Conservation (phyloP, 352 stramenopile species). For the Pythium biforme region DNA sequence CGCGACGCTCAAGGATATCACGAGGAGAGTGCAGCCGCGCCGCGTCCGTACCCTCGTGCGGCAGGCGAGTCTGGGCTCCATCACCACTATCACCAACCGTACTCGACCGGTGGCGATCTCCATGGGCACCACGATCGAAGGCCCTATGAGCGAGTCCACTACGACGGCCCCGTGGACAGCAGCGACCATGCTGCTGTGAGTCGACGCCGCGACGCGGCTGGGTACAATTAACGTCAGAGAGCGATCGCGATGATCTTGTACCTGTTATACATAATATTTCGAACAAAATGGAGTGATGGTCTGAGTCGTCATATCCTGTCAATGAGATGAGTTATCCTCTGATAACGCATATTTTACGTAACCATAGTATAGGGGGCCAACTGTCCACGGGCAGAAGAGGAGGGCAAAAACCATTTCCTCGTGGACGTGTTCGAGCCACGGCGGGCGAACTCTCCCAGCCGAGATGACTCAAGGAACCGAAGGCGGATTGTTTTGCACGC, state of each 20-base stretch:
- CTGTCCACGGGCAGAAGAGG: not conserved
- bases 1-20: not conserved
- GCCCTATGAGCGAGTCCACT: too few relatives aligned
- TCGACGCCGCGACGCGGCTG: too few relatives aligned
- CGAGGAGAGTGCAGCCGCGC: not conserved
- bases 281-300: not conserved
- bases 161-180: too few relatives aligned
- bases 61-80: not conserved
- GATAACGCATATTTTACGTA: not conserved
- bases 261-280: constrained; percentile 4
- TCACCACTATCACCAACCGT: not conserved
- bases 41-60: not conserved
- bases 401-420: not conserved
- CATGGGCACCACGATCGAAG: not conserved
- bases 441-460: not conserved
- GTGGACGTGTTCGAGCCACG: not conserved
- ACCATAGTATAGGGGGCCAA: too few relatives aligned
- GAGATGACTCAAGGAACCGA: not conserved
- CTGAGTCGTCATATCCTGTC: not conserved
- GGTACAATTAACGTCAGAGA: too few relatives aligned
- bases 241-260: not conserved
- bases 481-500: not conserved
- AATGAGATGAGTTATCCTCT: not conserved
- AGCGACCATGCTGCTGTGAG: too few relatives aligned
- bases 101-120: not conserved